Percentiles rank a stretch among this genome's conserved stretches.
Evolutionary conservation across 768 basidiomycete species (phyloP).

Genomic region (Naganishia friedmannii): DNA sequence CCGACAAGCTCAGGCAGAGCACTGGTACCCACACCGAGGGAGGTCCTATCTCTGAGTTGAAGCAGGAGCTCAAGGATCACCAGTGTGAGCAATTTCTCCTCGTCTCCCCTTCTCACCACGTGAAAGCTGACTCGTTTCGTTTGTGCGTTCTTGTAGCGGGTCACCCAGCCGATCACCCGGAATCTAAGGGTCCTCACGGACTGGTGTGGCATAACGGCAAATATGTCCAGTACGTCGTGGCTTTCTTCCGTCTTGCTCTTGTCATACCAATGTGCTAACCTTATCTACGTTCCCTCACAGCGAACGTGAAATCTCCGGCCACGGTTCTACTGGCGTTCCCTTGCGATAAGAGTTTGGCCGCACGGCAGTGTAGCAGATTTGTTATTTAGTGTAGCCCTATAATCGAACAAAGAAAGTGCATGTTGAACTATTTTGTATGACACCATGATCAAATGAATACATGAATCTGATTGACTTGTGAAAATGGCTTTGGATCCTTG

Average conservation of each 20-base stretch:
- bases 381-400: neutral
- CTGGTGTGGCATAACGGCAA: slow-evolving; percentile 33
- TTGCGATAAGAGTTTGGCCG: slow-evolving; percentile 9
- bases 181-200: slow-evolving; percentile 33
- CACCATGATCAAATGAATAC: neutral
- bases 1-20: slow-evolving; percentile 2
- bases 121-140: neutral
- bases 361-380: neutral
- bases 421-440: slow-evolving; percentile 1
- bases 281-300: neutral
- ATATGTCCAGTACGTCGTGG: slow-evolving; percentile 24
- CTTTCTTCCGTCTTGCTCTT: neutral
- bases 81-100: slow-evolving; percentile 15
- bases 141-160: neutral
- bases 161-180: slow-evolving; percentile 17
- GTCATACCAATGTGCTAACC: neutral
- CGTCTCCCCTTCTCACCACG: neutral
- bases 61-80: slow-evolving; percentile 32
- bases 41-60: slow-evolving; percentile 15
- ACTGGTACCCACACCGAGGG: neutral
- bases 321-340: slow-evolving; percentile 34
- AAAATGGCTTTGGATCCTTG: too few relatives aligned
- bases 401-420: slow-evolving; percentile 3
- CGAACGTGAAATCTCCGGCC: slow-evolving; percentile 29
- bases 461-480: neutral